These are phyloP conservation scores for Leccinum pellstonianum DNA, from an alignment of 768 basidiomycete species.

Conservation along the genomic window DNA sequence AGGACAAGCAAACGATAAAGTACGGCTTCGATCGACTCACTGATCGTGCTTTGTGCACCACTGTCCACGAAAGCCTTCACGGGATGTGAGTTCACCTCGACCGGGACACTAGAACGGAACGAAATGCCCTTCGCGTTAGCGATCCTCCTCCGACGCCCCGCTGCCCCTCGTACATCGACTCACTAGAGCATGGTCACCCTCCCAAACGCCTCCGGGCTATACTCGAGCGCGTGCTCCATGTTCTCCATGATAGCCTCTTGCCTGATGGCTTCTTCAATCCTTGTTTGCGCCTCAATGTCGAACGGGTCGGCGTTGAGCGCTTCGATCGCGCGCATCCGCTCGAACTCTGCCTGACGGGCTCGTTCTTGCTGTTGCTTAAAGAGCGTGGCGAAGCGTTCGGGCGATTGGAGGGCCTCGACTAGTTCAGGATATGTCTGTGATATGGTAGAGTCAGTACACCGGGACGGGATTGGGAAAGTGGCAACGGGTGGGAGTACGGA, in stretches of 20 bases:
- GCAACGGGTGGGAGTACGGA: conserved; percentile 23
- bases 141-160: neutral
- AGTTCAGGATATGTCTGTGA: conserved; percentile 78
- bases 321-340: conserved; percentile 59
- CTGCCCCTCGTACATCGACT: conserved; percentile 31
- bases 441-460: neutral
- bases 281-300: conserved; percentile 86
- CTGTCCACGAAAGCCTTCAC: conserved; percentile 98
- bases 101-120: conserved; percentile 60
- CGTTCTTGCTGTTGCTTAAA: conserved; percentile 60
- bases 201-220: conserved; percentile 90
- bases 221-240: conserved; percentile 91
- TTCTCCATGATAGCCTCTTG: conserved; percentile 91
- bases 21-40: conserved; percentile 43
- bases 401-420: conserved; percentile 61
- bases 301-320: conserved; percentile 84
- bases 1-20: conserved; percentile 5
- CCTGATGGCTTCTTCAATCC: conserved; percentile 91
- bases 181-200: conserved; percentile 96
- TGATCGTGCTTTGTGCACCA: conserved; percentile 96
- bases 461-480: neutral
- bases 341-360: conserved; percentile 51
- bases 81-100: conserved; percentile 88
- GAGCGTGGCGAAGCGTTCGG: conserved; percentile 73
- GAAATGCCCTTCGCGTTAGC: conserved; percentile 11